Conservation (phyloP, 2,329 filamentous ascomycete genomes). For the Beauveria sp. region DNA sequence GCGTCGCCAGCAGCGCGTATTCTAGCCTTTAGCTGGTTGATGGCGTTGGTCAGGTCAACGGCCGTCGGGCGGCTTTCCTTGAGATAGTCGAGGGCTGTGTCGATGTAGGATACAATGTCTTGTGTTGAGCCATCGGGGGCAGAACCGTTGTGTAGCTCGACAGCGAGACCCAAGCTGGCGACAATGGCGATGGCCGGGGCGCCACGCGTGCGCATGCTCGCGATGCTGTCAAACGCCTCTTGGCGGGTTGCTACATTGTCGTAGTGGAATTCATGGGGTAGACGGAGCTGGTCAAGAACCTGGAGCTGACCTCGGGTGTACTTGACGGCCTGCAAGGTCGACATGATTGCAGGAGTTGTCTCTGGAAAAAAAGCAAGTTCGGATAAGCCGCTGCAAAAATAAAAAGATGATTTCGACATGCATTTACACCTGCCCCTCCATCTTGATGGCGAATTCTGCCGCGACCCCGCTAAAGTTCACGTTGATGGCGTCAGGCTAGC, state of each 20-base stretch:
- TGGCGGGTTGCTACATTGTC: conserved; percentile 61
- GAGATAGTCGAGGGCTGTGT: conserved; percentile 74
- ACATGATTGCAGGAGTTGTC: conserved; percentile 50
- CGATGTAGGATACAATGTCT: conserved; percentile 64
- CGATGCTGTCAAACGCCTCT: conserved; percentile 77
- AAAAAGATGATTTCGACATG: background rate
- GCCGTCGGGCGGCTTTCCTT: conserved; percentile 87
- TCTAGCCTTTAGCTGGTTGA: conserved; percentile 64
- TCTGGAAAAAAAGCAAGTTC: background rate
- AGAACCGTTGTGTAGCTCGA: conserved; percentile 61
- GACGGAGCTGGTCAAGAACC: conserved; percentile 75
- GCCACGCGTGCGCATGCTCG: conserved; percentile 67
- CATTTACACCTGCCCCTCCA: conserved; percentile 11
- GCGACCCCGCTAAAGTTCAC: conserved; percentile 14
- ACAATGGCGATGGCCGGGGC: conserved; percentile 97
- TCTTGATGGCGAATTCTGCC: conserved; percentile 17
- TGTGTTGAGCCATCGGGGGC: conserved; percentile 35
- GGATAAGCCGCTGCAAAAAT: background rate
- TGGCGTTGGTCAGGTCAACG: conserved; percentile 89
- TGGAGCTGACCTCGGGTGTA: conserved; percentile 65
- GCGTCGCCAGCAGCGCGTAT: conserved; percentile 43
- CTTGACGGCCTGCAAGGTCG: conserved; percentile 67
- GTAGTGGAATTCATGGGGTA: conserved; percentile 75
- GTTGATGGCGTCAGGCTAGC: conserved; percentile 5
- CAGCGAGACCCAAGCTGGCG: conserved; percentile 80